phyloP scores from a whole-genome alignment of 257 asterid species.

The Salvia splendens region DNA sequence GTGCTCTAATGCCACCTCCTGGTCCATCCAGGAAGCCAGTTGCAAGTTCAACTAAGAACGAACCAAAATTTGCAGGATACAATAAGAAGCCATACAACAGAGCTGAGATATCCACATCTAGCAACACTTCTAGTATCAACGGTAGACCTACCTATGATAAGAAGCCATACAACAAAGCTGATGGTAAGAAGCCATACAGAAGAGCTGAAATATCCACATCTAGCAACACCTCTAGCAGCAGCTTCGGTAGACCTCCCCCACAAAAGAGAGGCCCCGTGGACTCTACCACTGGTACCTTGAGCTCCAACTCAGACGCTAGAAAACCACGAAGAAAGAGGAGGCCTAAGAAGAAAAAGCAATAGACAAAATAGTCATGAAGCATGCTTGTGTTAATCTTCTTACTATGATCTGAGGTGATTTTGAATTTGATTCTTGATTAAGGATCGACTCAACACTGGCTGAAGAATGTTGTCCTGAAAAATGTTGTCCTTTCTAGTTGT shows the following conservation, averaged over 20 bases:
- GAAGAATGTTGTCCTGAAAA: constrained; percentile 15
- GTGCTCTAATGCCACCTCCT: constrained; percentile 94
- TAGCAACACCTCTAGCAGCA: constrained; percentile 74
- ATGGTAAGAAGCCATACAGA: constrained; percentile 8
- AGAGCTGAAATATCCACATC: constrained; percentile 61
- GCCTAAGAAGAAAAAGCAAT: constrained; percentile 92
- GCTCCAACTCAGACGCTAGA: constrained; percentile 65
- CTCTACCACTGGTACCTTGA: constrained; percentile 56
- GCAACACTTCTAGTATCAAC: constrained; percentile 71
- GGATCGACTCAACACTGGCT: constrained; percentile 1
- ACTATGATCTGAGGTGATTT: neutral
- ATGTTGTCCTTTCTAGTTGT: neutral
- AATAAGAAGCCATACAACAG: constrained; percentile 46
- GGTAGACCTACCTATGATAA: constrained; percentile 36
- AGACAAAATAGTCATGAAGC: constrained; percentile 32
- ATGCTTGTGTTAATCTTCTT: constrained; percentile 8
- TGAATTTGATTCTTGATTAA: neutral
- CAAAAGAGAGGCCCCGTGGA: constrained; percentile 52
- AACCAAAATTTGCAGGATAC: constrained; percentile 56
- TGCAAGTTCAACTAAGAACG: constrained; percentile 40
- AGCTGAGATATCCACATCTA: constrained; percentile 61
- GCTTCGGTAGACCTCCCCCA: constrained; percentile 46
- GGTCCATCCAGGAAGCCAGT: constrained; percentile 67
- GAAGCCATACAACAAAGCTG: constrained; percentile 34
- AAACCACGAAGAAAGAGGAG: constrained; percentile 90